Evolutionary conservation across 441 rosid genomes (phyloP), one percentile per base, ranked within the genome.

Genomic region (Dalechampia spathulata): DNA sequence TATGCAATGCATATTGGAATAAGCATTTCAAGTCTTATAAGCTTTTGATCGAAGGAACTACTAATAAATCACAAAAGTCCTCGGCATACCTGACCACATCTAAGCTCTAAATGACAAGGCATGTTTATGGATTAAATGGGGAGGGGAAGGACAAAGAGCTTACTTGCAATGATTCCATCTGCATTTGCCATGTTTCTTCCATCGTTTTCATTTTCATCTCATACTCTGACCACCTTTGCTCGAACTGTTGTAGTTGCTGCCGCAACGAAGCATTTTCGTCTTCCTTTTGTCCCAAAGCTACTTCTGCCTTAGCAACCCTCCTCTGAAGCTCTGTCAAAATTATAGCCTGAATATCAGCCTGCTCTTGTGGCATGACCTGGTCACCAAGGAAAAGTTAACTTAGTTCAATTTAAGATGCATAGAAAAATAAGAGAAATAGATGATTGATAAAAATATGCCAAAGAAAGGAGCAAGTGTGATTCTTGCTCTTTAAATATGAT

Each of bases 151-250:
- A 5, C 4, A 12, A 41, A 7, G 46, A 56, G 43, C 87, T 72
- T 57, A 86, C 99, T 75, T 87, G 97, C 80, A 83, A 68, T 19
- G 97, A 79, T 14, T 76, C 71, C 90, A 87, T 84, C 72, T 93
- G 97, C 71, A 75, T 79, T 70, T 82, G 90, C 96, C 96, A 90
- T 64, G 79, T 78, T 62, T 90, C 97, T 75, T 93, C 99, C 95
- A 83, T 87, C 23, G 87, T 75, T 74, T 87, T 87, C 95, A 93
- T 87, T 72, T 78, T 93, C 37, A 72, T 70, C 75, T 93, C 95
- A 14, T 87, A 82, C 2, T 87, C 96, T 3, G 74, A 78, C 96
- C 96, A 90, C 66, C 76, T 82, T 54, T 73, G 76, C 64, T 85
- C 95, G 48, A 60, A 81, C 58, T 81, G 85, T 26, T 69, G 76